Conservation (phyloP, 352 stramenopile genomes). For the Globisporangium cylindrosporum region DNA sequence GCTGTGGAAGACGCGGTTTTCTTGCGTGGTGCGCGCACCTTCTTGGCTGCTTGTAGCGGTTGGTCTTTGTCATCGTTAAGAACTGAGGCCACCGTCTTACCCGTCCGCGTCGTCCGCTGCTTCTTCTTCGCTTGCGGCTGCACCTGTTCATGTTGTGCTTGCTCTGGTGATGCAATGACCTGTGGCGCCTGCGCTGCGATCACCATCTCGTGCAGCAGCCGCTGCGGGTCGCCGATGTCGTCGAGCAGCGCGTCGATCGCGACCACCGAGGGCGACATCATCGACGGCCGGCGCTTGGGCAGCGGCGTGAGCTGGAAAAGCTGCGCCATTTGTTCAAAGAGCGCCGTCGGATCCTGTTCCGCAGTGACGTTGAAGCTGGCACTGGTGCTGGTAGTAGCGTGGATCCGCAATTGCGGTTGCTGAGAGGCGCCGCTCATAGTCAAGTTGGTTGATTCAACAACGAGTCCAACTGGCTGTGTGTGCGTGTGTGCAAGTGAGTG, state of each 20-base stretch:
- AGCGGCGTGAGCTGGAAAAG: slow-evolving; percentile 1
- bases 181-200: not conserved
- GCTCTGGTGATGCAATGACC: not conserved
- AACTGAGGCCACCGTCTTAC: not conserved
- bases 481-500: not conserved
- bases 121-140: not conserved
- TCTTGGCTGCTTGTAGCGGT: not conserved
- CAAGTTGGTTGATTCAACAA: not conserved
- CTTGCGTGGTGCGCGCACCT: not conserved
- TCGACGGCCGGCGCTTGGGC: not conserved
- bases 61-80: not conserved
- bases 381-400: not conserved
- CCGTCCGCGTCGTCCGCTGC: not conserved
- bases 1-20: not conserved
- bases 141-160: not conserved
- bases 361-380: not conserved
- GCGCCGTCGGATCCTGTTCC: not conserved
- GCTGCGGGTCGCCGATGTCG: slow-evolving; percentile 10
- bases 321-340: not conserved
- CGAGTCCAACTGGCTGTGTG: not conserved
- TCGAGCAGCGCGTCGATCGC: slow-evolving; percentile 4
- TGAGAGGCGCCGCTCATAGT: not conserved
- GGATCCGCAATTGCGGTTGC: not conserved
- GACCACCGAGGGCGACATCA: not conserved
- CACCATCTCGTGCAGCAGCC: not conserved